Conservation (phyloP, 2,329 filamentous ascomycete genomes). For the Coleophoma crateriformis region DNA sequence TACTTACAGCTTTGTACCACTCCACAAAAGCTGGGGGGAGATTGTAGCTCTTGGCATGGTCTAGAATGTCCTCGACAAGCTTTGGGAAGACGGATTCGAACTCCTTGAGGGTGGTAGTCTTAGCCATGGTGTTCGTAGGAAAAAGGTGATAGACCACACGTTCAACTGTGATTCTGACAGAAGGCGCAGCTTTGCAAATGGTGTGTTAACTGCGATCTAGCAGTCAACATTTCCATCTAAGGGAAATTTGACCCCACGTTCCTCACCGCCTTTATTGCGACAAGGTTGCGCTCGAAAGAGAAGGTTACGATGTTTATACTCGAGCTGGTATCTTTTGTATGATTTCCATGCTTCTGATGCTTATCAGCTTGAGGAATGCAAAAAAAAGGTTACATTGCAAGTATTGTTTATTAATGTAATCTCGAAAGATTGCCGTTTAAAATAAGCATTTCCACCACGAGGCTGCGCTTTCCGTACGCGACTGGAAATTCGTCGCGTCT, state of each 20-base stretch:
- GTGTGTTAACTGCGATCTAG: no score
- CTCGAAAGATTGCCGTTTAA: no score
- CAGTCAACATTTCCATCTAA: background rate
- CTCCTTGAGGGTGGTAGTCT: slow-evolving; percentile 74
- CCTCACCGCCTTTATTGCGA: background rate
- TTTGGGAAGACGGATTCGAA: slow-evolving; percentile 89
- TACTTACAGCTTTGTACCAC: slow-evolving; percentile 63
- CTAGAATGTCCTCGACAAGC: slow-evolving; percentile 75
- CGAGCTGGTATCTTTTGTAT: no score
- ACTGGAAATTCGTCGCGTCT: background rate
- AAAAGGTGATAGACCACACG: no score
- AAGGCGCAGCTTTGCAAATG: no score
- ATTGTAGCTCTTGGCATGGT: slow-evolving; percentile 75
- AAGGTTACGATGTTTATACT: no score
- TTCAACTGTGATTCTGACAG: no score
- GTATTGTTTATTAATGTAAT: no score
- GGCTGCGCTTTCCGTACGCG: background rate
- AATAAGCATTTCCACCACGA: background rate
- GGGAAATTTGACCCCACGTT: background rate
- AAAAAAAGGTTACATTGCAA: no score
- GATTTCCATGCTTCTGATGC: no score
- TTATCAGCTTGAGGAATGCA: no score
- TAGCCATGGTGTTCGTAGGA: slow-evolving; percentile 40
- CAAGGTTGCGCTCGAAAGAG: background rate
- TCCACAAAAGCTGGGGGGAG: slow-evolving; percentile 73